phyloP scores from a whole-genome alignment of 2,329 filamentous ascomycete species.

The Fusarium cyanostomum region DNA sequence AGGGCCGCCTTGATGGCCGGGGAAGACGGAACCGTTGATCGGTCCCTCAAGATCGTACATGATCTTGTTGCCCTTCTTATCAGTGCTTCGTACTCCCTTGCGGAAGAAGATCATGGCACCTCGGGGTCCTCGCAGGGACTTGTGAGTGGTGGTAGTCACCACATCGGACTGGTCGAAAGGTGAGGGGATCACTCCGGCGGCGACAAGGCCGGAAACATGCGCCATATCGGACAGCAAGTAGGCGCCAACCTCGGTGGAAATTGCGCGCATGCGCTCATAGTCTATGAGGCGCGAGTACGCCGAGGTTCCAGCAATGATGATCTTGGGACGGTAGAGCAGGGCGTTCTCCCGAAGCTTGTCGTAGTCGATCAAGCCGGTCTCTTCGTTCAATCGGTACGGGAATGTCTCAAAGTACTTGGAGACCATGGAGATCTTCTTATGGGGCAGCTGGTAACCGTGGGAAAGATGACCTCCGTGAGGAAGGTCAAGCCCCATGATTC shows the following conservation, averaged over 20 bases:
- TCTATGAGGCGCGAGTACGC: constrained; percentile 95
- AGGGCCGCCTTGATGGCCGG: constrained; percentile 94
- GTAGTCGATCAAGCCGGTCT: constrained; percentile 93
- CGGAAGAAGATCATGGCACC: constrained; percentile 99
- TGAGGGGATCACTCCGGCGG: constrained; percentile 85
- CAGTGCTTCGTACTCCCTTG: constrained; percentile 83
- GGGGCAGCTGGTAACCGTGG: constrained; percentile 93
- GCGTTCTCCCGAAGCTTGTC: constrained; percentile 86
- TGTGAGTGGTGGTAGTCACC: constrained; percentile 98
- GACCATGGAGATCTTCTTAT: constrained; percentile 91
- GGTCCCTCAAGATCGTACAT: constrained; percentile 86
- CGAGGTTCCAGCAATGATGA: constrained; percentile 90
- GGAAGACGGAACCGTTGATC: constrained; percentile 96
- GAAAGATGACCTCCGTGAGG: constrained; percentile 94
- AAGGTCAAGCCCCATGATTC: constrained; percentile 94
- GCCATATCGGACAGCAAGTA: constrained; percentile 96
- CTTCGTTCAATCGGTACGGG: constrained; percentile 88
- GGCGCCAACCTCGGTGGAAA: constrained; percentile 86
- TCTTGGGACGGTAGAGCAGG: constrained; percentile 88
- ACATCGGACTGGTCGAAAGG: constrained; percentile 90
- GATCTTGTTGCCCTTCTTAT: constrained; percentile 81
- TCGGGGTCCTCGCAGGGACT: constrained; percentile 90
- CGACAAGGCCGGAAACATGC: constrained; percentile 91
- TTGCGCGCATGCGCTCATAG: constrained; percentile 87
- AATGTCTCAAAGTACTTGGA: constrained; percentile 98